A percentile compares a stretch with the other conserved stretches of the same genome.
Conservation (phyloP, 148 eudicot species). For the Rhododendron molle region DNA sequence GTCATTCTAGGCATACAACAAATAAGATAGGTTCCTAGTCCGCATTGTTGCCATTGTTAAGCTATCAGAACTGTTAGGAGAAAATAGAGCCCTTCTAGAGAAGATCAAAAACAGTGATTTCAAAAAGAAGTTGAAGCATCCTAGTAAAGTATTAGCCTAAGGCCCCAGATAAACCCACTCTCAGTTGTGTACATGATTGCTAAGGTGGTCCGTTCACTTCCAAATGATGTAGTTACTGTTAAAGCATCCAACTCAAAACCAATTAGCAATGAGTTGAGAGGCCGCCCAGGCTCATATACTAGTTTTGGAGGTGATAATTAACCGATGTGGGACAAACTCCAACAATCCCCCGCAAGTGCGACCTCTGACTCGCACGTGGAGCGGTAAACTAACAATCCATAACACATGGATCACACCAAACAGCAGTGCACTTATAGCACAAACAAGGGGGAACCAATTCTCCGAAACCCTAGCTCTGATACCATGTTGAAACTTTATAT, state of each 20-base stretch:
- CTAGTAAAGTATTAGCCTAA: background rate
- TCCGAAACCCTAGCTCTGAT: too few species aligned
- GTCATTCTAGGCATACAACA: background rate
- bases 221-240: background rate
- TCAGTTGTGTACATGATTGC: background rate
- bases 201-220: background rate
- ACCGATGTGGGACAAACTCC: too few species aligned
- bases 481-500: too few species aligned
- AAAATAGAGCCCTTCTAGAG: background rate
- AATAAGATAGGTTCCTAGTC: background rate
- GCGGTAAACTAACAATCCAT: too few species aligned
- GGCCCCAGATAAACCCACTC: background rate
- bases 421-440: too few species aligned
- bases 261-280: too few species aligned
- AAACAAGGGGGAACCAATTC: too few species aligned
- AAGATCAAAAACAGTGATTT: background rate
- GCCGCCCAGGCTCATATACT: too few species aligned
- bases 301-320: too few species aligned
- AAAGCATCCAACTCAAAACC: background rate
- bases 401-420: too few species aligned
- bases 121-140: background rate
- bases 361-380: too few species aligned
- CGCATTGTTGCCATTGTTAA: background rate
- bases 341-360: too few species aligned
- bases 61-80: background rate